Base-by-base conservation (phyloP, 1,284 basidiomycete genomes). In the Peniophora sp. region DNA sequence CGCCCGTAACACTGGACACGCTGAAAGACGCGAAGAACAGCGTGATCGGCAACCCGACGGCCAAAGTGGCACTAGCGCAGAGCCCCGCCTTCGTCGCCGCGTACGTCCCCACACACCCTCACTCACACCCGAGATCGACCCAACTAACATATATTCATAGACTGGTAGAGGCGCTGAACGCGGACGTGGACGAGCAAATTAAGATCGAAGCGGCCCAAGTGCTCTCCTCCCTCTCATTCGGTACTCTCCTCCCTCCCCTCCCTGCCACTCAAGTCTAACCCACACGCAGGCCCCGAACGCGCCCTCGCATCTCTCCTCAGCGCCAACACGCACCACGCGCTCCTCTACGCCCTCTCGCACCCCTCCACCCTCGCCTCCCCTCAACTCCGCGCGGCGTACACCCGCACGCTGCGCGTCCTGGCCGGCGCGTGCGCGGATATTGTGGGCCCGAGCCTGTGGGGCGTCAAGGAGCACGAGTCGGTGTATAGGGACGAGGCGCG, bases 181-280 rank as follows among this genome's bases (percentile, higher is more conserved):
- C 27, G 27, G 27, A 32, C 12, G 27, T 32, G 2, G 62, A 66
- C 47, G 67, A 77, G 15, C 76, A 80, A 27, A 69, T 81, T 35
- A 75, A 81, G 8, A 72, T 81, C 46, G 87, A 89, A 59, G 83
- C 86, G 0, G 83, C 85, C 0, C 83, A 88, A 57, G 73, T 89
- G 37, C 70, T 89, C 15, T 75, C 85, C 0, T 89, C 87, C 0
- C 69, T 90, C 10, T 76, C 85, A 0, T 83, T 85, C 54, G 84
- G 83, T 81, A 53, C 46, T 62, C 54, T 0, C 32, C 9, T 6
- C 12, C 9, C 39, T 24, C 44, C 10, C 2, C 20, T 17, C 20
- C 43, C 5, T n/a, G 47, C 17, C 22, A 27, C 18, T 15, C n/a
- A 1, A 3, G 32, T 35, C 27, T 22, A 34, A 48, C 15, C 2